phyloP scores from a whole-genome alignment of 1,284 basidiomycete species.

The Sporisorium exsertum region DNA sequence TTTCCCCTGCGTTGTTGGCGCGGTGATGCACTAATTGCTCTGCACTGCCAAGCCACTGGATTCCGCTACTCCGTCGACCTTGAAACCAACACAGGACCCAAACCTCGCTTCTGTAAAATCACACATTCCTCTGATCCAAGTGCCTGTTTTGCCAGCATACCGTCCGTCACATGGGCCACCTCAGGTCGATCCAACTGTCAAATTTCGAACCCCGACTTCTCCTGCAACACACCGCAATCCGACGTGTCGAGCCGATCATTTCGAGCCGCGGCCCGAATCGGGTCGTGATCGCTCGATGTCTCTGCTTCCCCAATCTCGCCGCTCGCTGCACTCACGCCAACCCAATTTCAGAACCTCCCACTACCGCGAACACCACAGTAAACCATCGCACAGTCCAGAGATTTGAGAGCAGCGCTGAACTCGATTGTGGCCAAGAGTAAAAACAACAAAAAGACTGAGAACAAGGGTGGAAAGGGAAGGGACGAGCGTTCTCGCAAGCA shows the following conservation, averaged over 20 bases:
- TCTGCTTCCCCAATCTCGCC: no score
- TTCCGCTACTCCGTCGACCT: no score
- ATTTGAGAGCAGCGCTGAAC: slow-evolving; percentile 4
- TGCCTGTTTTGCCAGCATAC: no score
- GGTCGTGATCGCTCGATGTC: no score
- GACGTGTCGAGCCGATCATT: no score
- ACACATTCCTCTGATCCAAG: neutral
- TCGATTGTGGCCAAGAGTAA: slow-evolving; percentile 1
- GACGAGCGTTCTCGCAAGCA: neutral
- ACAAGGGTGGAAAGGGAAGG: neutral
- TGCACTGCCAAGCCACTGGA: no score
- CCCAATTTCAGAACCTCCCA: neutral
- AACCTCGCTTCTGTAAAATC: neutral
- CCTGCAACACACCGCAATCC: no score
- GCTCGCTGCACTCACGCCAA: no score
- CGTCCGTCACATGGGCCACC: neutral
- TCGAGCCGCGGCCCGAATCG: no score
- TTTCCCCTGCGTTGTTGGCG: no score
- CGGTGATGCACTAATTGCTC: no score
- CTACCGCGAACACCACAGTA: neutral
- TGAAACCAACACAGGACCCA: neutral
- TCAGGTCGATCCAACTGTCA: neutral
- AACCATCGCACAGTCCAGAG: neutral
- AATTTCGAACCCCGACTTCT: no score
- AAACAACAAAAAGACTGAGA: neutral